These are phyloP conservation scores for Fusarium fracticaudum DNA, from an alignment of 2,329 filamentous ascomycete genomes.

Conservation along the genomic window DNA sequence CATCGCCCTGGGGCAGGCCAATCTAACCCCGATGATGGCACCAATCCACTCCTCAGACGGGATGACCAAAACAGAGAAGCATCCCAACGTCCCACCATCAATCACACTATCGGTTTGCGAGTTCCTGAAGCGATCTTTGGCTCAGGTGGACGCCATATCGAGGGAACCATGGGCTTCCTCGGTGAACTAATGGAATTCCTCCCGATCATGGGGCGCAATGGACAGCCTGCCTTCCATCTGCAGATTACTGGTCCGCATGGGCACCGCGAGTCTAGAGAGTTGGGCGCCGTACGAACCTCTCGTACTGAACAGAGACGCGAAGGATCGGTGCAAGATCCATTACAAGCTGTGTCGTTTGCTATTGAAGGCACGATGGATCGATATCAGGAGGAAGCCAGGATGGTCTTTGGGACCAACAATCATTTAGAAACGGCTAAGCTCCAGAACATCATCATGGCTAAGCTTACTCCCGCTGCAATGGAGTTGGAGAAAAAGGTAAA, in stretches of 20 bases:
- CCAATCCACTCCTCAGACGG: conserved; percentile 86
- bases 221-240: conserved; percentile 66
- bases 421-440: conserved; percentile 74
- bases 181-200: conserved; percentile 66
- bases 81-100: conserved; percentile 59
- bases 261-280: conserved; percentile 62
- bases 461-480: conserved; percentile 85
- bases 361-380: conserved; percentile 76
- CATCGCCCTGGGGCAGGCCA: conserved; percentile 64
- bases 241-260: conserved; percentile 63
- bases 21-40: conserved; percentile 77
- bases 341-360: conserved; percentile 80
- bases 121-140: conserved; percentile 59
- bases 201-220: conserved; percentile 56
- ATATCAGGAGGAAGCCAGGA: conserved; percentile 89
- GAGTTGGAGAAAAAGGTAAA: conserved; percentile 79
- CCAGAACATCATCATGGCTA: conserved; percentile 73
- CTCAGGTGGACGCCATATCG: conserved; percentile 49
- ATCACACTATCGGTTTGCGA: conserved; percentile 64
- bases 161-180: conserved; percentile 64
- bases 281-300: conserved; percentile 52
- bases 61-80: conserved; percentile 55
- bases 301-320: conserved; percentile 62
- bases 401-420: conserved; percentile 79
- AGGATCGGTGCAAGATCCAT: conserved; percentile 64